Base-by-base conservation (phyloP, 768 basidiomycete genomes). In the Boletus speciosus region DNA sequence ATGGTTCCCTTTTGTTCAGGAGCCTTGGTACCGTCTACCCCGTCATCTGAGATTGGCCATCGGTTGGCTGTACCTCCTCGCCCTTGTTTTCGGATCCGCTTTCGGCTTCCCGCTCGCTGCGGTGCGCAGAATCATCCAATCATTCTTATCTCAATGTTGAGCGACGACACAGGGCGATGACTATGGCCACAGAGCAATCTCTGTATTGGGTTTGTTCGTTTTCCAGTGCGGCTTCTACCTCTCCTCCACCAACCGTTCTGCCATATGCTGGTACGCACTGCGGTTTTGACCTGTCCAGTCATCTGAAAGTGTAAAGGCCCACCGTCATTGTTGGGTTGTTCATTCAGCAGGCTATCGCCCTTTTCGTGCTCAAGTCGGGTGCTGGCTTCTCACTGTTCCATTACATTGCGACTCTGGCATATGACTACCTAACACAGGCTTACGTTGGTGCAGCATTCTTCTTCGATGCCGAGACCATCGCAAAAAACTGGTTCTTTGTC, bases 311-410 rank as follows among this genome's bases (percentile, higher is more conserved):
- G 15, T 45, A 2, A 40, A 88, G 87, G 89, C 86, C 83, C 14
- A 93, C 92, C n/a, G 82, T 93, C 62, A 84, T 94, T 53, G 85
- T 92, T 45, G 93, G 93, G 19, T 75, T 95, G 19, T 85, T 93
- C 71, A 61, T 87, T 40, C 93, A 97, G 66, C 92, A 94, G 74
- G 81, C 76, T 16, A 81, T 95, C 43, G 93, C 93, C 1, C 78
- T 96, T 41, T 93, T 96, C 67, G 93, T 95, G 34, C 80, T 97
- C 63, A 94, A 93, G 74, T 81, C 85, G 12, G 73, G 74, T 42
- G 92, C 91, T 42, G 93, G 93, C 19, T 93, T 87, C 71, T 79
- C 79, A 21, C 80, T 95, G 51, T 95, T 97, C 78, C 79, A 76
- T 47, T 93, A 89, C 83, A 81, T 94, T 55, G 90, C 93, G 5